Percentiles rank a stretch among this genome's conserved stretches.
phyloP scores from a whole-genome alignment of 805 yeast genomes.

The Naumovozyma castellii region DNA sequence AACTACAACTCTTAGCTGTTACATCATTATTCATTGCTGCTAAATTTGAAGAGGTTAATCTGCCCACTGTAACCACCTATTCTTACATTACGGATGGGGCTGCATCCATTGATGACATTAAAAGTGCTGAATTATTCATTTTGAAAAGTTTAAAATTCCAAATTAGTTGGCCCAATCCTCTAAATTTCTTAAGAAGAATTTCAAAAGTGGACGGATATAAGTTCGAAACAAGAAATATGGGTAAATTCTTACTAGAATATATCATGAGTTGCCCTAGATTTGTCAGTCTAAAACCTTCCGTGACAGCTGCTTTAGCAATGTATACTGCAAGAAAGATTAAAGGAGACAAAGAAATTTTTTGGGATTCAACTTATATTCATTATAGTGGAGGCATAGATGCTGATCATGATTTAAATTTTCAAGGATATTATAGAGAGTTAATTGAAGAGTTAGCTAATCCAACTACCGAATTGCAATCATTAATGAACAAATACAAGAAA shows the following conservation, averaged over 20 bases:
- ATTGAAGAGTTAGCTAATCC: slow-evolving; percentile 26
- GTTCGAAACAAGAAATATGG: slow-evolving; percentile 70
- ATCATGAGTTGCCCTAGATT: slow-evolving; percentile 68
- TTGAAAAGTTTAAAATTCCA: slow-evolving; percentile 63
- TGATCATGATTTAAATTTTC: slow-evolving; percentile 11
- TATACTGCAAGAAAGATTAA: slow-evolving; percentile 58
- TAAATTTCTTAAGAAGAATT: slow-evolving; percentile 78
- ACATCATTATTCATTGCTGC: slow-evolving; percentile 83
- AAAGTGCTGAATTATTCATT: slow-evolving; percentile 73
- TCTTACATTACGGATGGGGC: slow-evolving; percentile 85
- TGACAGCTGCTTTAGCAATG: slow-evolving; percentile 79
- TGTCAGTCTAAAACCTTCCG: slow-evolving; percentile 63
- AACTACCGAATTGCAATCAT: slow-evolving; percentile 22
- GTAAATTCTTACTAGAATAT: slow-evolving; percentile 72
- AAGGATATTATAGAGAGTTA: slow-evolving; percentile 13
- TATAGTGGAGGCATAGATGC: slow-evolving; percentile 23
- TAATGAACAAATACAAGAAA: slow-evolving; percentile 17
- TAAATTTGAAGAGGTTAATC: slow-evolving; percentile 85
- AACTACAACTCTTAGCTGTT: slow-evolving; percentile 76
- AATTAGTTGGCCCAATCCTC: slow-evolving; percentile 77
- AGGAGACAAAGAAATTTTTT: slow-evolving; percentile 21
- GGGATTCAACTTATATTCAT: slow-evolving; percentile 19
- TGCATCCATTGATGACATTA: slow-evolving; percentile 70
- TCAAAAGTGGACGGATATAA: slow-evolving; percentile 86
- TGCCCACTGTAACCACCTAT: slow-evolving; percentile 77